phyloP scores from a whole-genome alignment of 148 eudicot species.

The Diospyros kaki region DNA sequence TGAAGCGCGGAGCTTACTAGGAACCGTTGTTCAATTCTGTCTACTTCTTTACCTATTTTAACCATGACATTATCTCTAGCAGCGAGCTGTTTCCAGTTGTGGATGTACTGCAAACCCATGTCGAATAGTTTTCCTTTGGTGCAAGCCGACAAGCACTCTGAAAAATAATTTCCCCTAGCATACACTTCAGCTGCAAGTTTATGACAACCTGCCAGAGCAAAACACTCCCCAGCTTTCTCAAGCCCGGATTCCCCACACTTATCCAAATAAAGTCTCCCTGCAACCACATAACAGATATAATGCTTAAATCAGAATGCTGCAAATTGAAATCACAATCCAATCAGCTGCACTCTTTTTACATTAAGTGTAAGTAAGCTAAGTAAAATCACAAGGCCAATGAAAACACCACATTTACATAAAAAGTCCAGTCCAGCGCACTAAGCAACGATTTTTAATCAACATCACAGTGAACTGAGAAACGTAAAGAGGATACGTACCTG shows the following conservation, averaged over 20 bases:
- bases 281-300: background rate
- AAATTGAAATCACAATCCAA: too few relatives aligned
- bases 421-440: too few relatives aligned
- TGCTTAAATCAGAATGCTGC: too few relatives aligned
- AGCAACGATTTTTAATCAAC: background rate
- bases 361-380: too few relatives aligned
- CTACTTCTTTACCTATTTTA: conserved; percentile 25
- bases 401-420: too few relatives aligned
- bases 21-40: conserved; percentile 43
- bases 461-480: background rate
- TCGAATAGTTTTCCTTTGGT: conserved; percentile 46
- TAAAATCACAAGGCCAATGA: too few relatives aligned
- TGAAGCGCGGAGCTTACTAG: conserved; percentile 56
- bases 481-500: conserved; percentile 18
- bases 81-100: conserved; percentile 47
- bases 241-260: conserved; percentile 39
- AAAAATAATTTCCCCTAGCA: conserved; percentile 47
- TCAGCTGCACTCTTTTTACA: too few relatives aligned
- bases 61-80: background rate
- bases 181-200: conserved; percentile 55
- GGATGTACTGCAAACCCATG: conserved; percentile 51
- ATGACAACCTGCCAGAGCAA: conserved; percentile 45
- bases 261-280: conserved; percentile 59
- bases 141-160: conserved; percentile 59
- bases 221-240: conserved; percentile 60